phyloP scores from a whole-genome alignment of 768 basidiomycete species.

The Jaapia argillacea region DNA sequence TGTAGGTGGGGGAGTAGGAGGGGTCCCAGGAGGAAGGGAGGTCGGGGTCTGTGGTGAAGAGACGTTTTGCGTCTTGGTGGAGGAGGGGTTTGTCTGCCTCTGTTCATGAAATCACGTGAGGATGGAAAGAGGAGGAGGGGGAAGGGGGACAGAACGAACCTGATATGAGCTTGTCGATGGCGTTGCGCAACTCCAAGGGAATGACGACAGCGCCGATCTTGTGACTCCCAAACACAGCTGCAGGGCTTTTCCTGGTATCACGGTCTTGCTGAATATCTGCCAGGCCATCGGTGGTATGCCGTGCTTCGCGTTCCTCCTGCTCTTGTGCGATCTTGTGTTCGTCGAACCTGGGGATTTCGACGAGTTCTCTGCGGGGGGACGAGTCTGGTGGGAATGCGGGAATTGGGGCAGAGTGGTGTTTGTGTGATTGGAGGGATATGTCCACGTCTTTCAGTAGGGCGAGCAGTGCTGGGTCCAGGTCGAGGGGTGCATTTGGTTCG shows the following conservation, averaged over 20 bases:
- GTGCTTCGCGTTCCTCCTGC: constrained; percentile 21
- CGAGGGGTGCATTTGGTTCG: constrained; percentile 50
- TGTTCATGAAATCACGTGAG: constrained; percentile 18
- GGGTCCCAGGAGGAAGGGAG: constrained; percentile 40
- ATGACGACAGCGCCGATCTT: constrained; percentile 62
- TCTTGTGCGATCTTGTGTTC: constrained; percentile 29
- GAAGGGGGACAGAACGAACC: constrained; percentile 39
- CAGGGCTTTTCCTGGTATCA: constrained; percentile 61
- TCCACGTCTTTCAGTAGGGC: constrained; percentile 59
- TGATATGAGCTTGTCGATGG: constrained; percentile 59
- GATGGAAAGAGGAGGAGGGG: background rate
- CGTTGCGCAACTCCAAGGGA: constrained; percentile 57
- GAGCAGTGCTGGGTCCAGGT: constrained; percentile 58
- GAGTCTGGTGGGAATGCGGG: background rate
- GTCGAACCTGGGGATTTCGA: too few species aligned
- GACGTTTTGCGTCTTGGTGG: constrained; percentile 61
- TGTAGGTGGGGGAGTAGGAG: constrained; percentile 48
- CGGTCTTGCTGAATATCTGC: constrained; percentile 16
- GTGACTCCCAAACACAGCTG: constrained; percentile 71
- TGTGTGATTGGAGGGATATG: constrained; percentile 38
- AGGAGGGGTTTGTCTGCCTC: constrained; percentile 55
- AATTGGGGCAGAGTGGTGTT: constrained; percentile 14
- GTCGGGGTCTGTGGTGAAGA: constrained; percentile 39
- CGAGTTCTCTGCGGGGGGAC: constrained; percentile 36
- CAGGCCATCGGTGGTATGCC: constrained; percentile 24